Evolutionary conservation across 2,329 filamentous ascomycete species (phyloP), one percentile per base, ranked within the genome.

Genomic region (Exutisphaerella laricina): DNA sequence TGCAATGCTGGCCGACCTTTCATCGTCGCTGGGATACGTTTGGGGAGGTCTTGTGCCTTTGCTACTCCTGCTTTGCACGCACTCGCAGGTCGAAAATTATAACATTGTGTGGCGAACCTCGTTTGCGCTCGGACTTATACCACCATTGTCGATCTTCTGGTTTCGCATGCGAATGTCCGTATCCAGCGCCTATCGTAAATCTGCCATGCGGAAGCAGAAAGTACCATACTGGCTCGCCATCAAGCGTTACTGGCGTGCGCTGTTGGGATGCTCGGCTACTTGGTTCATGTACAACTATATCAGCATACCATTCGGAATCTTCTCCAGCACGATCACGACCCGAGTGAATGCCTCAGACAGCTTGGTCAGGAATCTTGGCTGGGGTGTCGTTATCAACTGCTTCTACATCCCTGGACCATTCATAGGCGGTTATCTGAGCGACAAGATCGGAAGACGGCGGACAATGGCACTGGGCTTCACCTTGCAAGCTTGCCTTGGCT

Each of bases 381-480:
- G 88, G 88, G 29, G 13, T 31, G 87, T 84, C 0, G 75, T 94
- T 21, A 80, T 92, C 69, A 94, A 92, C 62, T 68, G 87, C 48
- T 94, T 94, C 65, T 92, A 92, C 63, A 75, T 94, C 35, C 88
- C 87, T 0, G 88, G 88, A 1, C 84, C 85, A 10, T 71, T 88
- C 40, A 66, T 84, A 4, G 88, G 88, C 16, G 85, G 86, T 0
- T 84, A 85, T 39, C 69, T 85, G 5, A 84, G 80, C 21, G 88
- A 94, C 64, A 78, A 72, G 66, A 70, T 92, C 31, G 88, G 88
- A 0, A 85, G 88, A 1, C 80, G 82, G 48, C 79, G 83, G 55
- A 83, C 84, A 1, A 73, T 95, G 2, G 77, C 78, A 1, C 64
- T 81, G 3, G 87, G 87, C 7, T 84, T 94, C 4, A 65, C 71